Conservation (phyloP, 106 monocot species). For the Apostasia shenzhenica region DNA sequence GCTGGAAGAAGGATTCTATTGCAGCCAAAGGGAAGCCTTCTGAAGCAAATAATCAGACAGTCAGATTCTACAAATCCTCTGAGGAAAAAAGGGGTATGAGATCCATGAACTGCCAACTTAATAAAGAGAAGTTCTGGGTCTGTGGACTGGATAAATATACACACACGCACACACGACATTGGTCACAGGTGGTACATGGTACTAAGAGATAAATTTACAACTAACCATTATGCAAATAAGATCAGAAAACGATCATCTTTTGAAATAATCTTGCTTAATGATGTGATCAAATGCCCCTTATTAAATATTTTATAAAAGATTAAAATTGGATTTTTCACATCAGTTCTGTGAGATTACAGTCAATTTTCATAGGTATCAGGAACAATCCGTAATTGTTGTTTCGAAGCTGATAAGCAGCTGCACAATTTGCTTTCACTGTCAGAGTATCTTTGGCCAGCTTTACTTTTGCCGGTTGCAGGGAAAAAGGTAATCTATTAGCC, state of each 20-base stretch:
- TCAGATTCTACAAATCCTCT: conserved; percentile 67
- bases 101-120: neutral
- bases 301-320: no score
- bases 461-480: conserved; percentile 92
- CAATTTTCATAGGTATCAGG: conserved; percentile 53
- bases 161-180: no score
- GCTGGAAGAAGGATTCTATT: conserved; percentile 73
- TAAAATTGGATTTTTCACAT: no score
- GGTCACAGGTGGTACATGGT: no score
- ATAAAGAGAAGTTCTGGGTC: no score
- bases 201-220: no score
- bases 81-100: conserved; percentile 84
- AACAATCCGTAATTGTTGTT: conserved; percentile 92
- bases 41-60: conserved; percentile 88
- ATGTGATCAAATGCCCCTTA: no score
- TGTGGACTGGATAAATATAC: no score
- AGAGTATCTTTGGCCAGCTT: conserved; percentile 96
- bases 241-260: no score
- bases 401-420: conserved; percentile 87
- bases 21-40: conserved; percentile 69
- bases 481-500: conserved; percentile 50
- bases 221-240: no score
- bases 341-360: neutral
- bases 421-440: conserved; percentile 73
- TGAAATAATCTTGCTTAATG: no score